A percentile compares a stretch with the other conserved stretches of the same genome.
phyloP scores from a whole-genome alignment of 2,329 filamentous ascomycete species.

The Penicillium sp. region DNA sequence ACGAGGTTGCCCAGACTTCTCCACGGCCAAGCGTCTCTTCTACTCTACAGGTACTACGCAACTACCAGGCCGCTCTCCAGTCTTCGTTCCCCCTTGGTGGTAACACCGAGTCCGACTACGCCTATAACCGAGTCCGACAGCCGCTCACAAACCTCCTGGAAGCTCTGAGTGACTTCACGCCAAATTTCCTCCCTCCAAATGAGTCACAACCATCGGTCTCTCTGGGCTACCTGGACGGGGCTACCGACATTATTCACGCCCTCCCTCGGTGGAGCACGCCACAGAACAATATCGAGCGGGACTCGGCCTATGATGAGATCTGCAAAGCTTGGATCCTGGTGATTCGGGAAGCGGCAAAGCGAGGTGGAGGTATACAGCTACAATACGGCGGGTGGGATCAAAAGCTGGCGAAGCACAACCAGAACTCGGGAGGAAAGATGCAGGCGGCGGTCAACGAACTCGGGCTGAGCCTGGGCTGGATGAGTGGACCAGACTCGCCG shows the following conservation, averaged over 20 bases:
- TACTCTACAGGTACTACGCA: constrained; percentile 75
- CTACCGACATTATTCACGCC: constrained; percentile 84
- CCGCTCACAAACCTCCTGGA: constrained; percentile 79
- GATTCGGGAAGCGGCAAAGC: constrained; percentile 86
- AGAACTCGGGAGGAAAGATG: constrained; percentile 79
- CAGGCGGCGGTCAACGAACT: constrained; percentile 78
- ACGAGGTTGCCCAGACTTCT: constrained; percentile 80
- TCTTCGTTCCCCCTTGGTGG: constrained; percentile 83
- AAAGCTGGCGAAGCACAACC: constrained; percentile 81
- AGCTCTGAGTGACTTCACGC: constrained; percentile 89
- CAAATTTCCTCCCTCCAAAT: constrained; percentile 89
- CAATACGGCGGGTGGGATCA: constrained; percentile 93
- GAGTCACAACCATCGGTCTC: constrained; percentile 83
- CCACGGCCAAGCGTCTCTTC: constrained; percentile 84
- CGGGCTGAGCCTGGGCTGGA: constrained; percentile 75
- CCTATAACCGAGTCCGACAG: constrained; percentile 88
- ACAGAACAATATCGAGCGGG: constrained; percentile 87
- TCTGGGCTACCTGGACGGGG: constrained; percentile 83
- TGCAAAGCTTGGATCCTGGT: constrained; percentile 90
- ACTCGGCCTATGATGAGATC: constrained; percentile 95
- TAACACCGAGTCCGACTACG: constrained; percentile 83
- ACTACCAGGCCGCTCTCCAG: constrained; percentile 78
- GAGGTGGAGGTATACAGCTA: constrained; percentile 84
- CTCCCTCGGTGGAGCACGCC: constrained; percentile 90
- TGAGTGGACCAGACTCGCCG: constrained; percentile 53